Conservation (phyloP, 2,329 filamentous ascomycete genomes). For the Neonectria punicea region DNA sequence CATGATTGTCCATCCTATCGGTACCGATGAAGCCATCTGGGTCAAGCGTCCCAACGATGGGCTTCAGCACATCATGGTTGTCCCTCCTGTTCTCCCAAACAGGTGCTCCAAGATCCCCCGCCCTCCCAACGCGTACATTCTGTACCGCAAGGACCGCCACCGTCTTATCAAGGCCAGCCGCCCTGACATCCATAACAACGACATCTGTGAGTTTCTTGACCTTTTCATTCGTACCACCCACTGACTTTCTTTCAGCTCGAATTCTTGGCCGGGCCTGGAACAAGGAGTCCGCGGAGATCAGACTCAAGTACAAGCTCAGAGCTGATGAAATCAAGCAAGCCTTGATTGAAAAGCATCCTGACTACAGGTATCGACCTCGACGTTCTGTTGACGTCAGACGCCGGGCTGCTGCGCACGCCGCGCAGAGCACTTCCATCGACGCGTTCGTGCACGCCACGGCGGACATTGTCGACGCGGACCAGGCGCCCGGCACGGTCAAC, state of each 20-base stretch:
- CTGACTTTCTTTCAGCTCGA: slow-evolving; percentile 45
- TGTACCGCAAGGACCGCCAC: slow-evolving; percentile 55
- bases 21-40: slow-evolving; percentile 38
- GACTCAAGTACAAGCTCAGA: slow-evolving; percentile 47
- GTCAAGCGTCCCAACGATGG: slow-evolving; percentile 18
- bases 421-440: neutral
- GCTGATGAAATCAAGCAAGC: slow-evolving; percentile 46
- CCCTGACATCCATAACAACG: slow-evolving; percentile 53
- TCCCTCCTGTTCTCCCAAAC: neutral
- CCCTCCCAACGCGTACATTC: slow-evolving; percentile 55
- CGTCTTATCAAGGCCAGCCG: slow-evolving; percentile 46
- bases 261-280: slow-evolving; percentile 53
- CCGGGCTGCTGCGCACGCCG: slow-evolving; percentile 20
- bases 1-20: slow-evolving; percentile 31
- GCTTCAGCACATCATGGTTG: neutral
- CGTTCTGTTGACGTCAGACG: slow-evolving; percentile 43
- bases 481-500: no score
- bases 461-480: no score
- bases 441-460: no score
- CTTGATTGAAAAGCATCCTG: slow-evolving; percentile 45
- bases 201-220: slow-evolving; percentile 52
- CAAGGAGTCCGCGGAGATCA: slow-evolving; percentile 43
- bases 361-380: slow-evolving; percentile 54
- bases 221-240: neutral
- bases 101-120: slow-evolving; percentile 45